Evolutionary conservation across 2,329 filamentous ascomycete species (phyloP), one percentile per base, ranked within the genome.

Genomic region (Botrytis deweyae): DNA sequence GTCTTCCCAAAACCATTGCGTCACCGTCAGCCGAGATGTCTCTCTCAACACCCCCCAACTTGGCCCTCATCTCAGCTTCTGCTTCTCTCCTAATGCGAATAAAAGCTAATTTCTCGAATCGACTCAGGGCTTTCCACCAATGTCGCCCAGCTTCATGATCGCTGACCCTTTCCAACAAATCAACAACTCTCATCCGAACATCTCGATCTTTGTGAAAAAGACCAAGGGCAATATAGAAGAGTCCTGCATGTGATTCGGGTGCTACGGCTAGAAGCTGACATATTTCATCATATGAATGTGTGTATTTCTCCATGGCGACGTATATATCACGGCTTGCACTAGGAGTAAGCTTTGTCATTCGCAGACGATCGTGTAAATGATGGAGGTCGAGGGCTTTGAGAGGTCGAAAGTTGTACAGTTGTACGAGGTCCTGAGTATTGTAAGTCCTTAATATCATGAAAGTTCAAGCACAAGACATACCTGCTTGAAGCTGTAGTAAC

Each of bases 401-500:
- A 1, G 93, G 92, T 59, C 89, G 85, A 74, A 90, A 83, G 3
- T 86, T 88, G 81, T 91, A 91, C 22, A 91, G 81, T 77, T 90
- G 88, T 52, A 89, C 89, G 73, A 91, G 85, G 81, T 92, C 90
- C 89, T 92, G 76, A 61, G 72, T 22, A 55, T 49, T 29, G 80
- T 80, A 83, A 83, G 77, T 84, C 80, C 73, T 81, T 81, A 61
- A 72, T 74, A 46, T 44, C 52, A 67, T 40, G 29, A 66, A 4
- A 44, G 25, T 29, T 40, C 0, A 44, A 58, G 36, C n/a, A 58
- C 14, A 68, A 68, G 63, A 67, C 85, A 78, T 83, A 91, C 93
- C 85, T 97, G 93, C 76, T 98, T 95, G 81, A 94, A 98, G 77
- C 93, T 94, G 84, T 97, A 97, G 81, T 99, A 99, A 80, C 93